Evolutionary conservation across 2,329 filamentous ascomycete species (phyloP), one percentile per base, ranked within the genome.

Genomic region (Calonectria henricotiae): DNA sequence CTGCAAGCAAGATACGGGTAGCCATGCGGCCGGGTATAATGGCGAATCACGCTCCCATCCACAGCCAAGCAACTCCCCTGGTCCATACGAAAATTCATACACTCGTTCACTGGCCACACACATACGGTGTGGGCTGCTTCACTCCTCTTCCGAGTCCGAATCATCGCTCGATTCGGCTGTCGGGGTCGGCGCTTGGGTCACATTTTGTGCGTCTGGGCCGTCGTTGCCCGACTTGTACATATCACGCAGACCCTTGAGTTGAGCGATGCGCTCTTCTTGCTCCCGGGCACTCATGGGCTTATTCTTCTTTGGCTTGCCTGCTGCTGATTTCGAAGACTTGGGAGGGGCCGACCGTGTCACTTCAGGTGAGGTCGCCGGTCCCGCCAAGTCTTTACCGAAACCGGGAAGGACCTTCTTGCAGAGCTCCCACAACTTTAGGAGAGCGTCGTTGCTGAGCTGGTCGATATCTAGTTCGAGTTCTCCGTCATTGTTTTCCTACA

Each of bases 261-360:
- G 85, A 32, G 87, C 85, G 75, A 93, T 92, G 67, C 88, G 89
- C 30, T 87, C 86, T 75, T 93, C 90, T 80, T 93, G 91, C 80
- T 93, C 91, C 25, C 85, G 84, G 73, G 91, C 92, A 79, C 89
- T 91, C 91, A 93, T 93, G 1, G 91, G 91, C 85, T 93, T 93
- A 81, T 93, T 93, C 85, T 92, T 92, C 84, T 91, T 91, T 63
- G 88, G 89, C 80, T 90, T 90, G 32, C 51, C 51, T 35, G 78
- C 77, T 17, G 79, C 73, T 49, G 80, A 79, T 61, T 80, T 71
- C 0, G 79, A 68, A 62, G 78, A 75, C 69, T 83, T 82, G 32
- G 78, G 70, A 9, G 79, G 69, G 5, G 79, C 71, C 3, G 73
- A 71, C 46, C 77, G 78, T 64, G 71, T 75, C 41, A 75, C 77